Evolutionary conservation across 2,329 filamentous ascomycete species (phyloP).

Genomic region (Diaporthe citrichinensis): DNA sequence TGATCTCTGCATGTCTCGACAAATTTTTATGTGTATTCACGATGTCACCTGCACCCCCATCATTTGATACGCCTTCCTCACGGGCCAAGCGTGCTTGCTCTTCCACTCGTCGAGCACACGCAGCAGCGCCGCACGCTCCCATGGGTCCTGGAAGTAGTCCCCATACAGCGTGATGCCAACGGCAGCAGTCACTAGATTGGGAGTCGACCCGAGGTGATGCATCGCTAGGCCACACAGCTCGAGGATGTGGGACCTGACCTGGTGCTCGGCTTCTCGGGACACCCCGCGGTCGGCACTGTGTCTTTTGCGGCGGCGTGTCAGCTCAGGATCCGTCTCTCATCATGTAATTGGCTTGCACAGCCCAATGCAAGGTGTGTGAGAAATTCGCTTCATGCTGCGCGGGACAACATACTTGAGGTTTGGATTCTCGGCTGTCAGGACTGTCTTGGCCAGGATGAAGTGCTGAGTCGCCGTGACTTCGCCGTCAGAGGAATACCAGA

Average conservation of each 20-base stretch:
- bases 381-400: background rate
- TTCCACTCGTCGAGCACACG: constrained; percentile 20
- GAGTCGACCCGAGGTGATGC: background rate
- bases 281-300: background rate
- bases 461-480: constrained; percentile 20
- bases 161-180: constrained; percentile 9
- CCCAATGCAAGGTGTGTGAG: no score
- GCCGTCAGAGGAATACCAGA: constrained; percentile 6
- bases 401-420: background rate
- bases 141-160: constrained; percentile 1
- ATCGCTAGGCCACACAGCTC: background rate
- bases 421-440: constrained; percentile 16
- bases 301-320: background rate
- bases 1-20: background rate
- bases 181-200: constrained; percentile 3
- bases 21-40: background rate
- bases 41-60: constrained; percentile 6
- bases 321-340: background rate
- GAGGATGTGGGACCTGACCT: constrained; percentile 16
- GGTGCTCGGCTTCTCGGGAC: constrained; percentile 1
- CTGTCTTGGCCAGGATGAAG: constrained; percentile 4
- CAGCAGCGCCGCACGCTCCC: constrained; percentile 3
- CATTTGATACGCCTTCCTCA: constrained; percentile 15
- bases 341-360: no score
- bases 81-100: constrained; percentile 7